A percentile compares a stretch with the other conserved stretches of the same genome.
phyloP scores from a whole-genome alignment of 2,329 filamentous ascomycete genomes.

The Paecilomyces variotii region DNA sequence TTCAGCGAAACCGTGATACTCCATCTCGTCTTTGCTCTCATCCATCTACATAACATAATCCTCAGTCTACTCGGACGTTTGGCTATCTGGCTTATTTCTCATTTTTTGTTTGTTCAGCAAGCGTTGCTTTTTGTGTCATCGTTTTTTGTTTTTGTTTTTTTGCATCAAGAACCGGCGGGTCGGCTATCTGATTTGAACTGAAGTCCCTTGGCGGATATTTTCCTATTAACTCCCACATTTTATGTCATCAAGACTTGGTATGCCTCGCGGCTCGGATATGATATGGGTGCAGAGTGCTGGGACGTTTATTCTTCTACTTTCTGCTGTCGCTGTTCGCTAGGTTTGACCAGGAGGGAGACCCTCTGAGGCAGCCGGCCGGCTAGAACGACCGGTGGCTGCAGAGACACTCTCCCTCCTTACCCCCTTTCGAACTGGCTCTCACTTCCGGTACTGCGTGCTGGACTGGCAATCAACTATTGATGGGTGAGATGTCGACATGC shows the following conservation, averaged over 20 bases:
- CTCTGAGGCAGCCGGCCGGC: conserved; percentile 9
- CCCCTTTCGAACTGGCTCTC: conserved; percentile 32
- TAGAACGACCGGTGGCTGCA: conserved; percentile 8
- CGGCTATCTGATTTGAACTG: conserved; percentile 35
- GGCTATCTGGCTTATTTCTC: conserved; percentile 30
- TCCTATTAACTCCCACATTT: conserved; percentile 31
- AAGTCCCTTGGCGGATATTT: conserved; percentile 26
- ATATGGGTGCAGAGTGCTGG: conserved; percentile 32
- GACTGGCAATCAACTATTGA: conserved; percentile 23
- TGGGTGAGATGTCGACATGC: conserved; percentile 10
- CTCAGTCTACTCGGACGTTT: conserved; percentile 34
- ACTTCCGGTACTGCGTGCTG: conserved; percentile 32
- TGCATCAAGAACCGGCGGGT: conserved; percentile 42
- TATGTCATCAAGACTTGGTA: conserved; percentile 42
- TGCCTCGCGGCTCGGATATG: conserved; percentile 43
- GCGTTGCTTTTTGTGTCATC: conserved; percentile 32
- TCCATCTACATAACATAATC: conserved; percentile 38
- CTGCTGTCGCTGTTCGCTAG: conserved; percentile 20
- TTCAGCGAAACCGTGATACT: conserved; percentile 37
- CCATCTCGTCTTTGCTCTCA: conserved; percentile 29
- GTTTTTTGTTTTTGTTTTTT: conserved; percentile 7
- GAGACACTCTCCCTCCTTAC: conserved; percentile 13
- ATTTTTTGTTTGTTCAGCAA: conserved; percentile 40
- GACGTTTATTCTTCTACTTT: conserved; percentile 21
- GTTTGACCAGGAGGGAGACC: conserved; percentile 6